Percentiles rank a stretch among this genome's conserved stretches.
Conservation (phyloP, 345 rosid genomes). For the Moringa oleifera region DNA sequence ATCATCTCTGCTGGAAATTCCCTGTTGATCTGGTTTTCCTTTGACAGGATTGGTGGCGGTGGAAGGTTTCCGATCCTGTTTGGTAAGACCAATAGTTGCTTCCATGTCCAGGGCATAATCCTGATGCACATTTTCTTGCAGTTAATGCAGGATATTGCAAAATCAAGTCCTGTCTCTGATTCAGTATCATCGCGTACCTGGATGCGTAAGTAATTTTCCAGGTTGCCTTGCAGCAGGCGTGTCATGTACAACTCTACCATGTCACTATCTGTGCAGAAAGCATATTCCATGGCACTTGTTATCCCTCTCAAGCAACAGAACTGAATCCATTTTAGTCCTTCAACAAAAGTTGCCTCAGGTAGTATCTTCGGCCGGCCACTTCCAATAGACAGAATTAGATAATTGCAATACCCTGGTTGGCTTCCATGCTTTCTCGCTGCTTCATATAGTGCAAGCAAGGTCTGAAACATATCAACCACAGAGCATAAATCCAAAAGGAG, state of each 20-base stretch:
- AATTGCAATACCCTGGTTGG: background rate
- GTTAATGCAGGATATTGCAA: no score
- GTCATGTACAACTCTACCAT: background rate
- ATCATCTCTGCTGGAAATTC: no score
- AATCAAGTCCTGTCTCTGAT: no score
- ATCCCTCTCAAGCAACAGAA: background rate
- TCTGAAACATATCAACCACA: background rate
- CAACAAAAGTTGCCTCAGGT: background rate
- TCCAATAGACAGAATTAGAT: background rate
- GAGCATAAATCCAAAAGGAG: no score
- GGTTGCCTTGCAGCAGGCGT: background rate
- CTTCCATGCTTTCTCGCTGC: background rate
- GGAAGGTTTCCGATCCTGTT: no score
- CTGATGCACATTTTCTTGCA: no score
- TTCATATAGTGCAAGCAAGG: slow-evolving; percentile 1
- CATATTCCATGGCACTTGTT: background rate
- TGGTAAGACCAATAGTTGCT: no score
- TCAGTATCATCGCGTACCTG: no score
- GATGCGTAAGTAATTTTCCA: background rate
- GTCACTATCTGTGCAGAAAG: background rate
- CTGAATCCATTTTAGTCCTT: background rate
- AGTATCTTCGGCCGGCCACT: background rate
- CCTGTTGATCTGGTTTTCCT: no score
- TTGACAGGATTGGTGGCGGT: no score
- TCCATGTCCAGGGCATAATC: no score